Evolutionary conservation across 306 rosid species (phyloP).

Genomic region (Glycine latifolia): DNA sequence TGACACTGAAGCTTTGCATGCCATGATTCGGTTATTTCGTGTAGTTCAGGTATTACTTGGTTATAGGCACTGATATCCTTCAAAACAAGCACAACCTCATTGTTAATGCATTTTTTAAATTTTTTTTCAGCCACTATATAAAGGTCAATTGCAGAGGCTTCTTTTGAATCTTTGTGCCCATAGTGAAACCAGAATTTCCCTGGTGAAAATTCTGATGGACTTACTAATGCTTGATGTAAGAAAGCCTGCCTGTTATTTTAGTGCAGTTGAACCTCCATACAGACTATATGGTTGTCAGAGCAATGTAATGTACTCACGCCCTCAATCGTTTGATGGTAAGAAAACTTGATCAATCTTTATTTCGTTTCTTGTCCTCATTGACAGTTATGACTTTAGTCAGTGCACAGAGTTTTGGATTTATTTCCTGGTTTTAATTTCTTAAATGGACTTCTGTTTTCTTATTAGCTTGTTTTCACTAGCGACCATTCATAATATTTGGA

Average conservation of each 20-base stretch:
- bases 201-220: slow-evolving; percentile 92
- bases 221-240: slow-evolving; percentile 81
- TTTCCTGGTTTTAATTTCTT: background rate
- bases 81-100: slow-evolving; percentile 3
- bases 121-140: slow-evolving; percentile 88
- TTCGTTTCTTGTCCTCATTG: background rate
- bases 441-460: background rate
- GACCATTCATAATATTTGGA: background rate
- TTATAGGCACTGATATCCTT: slow-evolving; percentile 17
- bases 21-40: slow-evolving; percentile 88
- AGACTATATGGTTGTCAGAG: slow-evolving; percentile 91
- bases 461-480: slow-evolving; percentile 35
- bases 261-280: slow-evolving; percentile 67
- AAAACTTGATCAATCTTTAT: slow-evolving; percentile 28
- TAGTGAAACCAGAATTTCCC: slow-evolving; percentile 77
- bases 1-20: slow-evolving; percentile 80
- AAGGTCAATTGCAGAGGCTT: slow-evolving; percentile 97
- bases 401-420: slow-evolving; percentile 26
- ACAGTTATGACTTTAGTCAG: background rate
- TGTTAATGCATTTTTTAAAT: slow-evolving; percentile 20
- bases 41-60: slow-evolving; percentile 74
- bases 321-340: slow-evolving; percentile 91
- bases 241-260: slow-evolving; percentile 57
- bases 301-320: slow-evolving; percentile 93
- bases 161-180: slow-evolving; percentile 91